Evolutionary conservation across 2,329 filamentous ascomycete genomes (phyloP).

Genomic region (Cercospora zeina): DNA sequence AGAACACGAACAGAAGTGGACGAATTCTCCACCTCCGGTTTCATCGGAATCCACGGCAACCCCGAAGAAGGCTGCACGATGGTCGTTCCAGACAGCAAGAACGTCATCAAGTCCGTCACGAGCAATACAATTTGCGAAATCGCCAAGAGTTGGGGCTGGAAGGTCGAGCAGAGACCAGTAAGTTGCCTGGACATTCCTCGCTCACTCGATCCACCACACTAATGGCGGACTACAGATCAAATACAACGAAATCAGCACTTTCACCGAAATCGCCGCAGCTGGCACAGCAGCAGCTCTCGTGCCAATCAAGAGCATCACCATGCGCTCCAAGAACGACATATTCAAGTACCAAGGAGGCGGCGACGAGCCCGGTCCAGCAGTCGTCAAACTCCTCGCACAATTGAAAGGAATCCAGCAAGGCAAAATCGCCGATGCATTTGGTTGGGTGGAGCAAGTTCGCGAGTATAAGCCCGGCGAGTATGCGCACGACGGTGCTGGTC

Average conservation of each 20-base stretch:
- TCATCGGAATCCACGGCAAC: conserved; percentile 73
- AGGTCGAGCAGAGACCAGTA: conserved; percentile 72
- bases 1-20: conserved; percentile 81
- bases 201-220: background rate
- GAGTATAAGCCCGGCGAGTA: conserved; percentile 42
- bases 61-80: conserved; percentile 61
- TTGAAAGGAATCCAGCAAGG: conserved; percentile 86
- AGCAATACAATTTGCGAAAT: conserved; percentile 76
- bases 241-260: conserved; percentile 62
- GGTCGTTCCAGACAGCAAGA: conserved; percentile 82
- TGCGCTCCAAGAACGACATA: conserved; percentile 59
- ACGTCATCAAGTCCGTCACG: conserved; percentile 85
- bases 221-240: conserved; percentile 54
- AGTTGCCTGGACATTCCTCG: conserved; percentile 35
- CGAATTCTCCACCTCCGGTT: conserved; percentile 93
- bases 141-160: conserved; percentile 76
- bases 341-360: conserved; percentile 58
- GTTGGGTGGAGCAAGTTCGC: conserved; percentile 62
- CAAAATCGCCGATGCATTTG: conserved; percentile 72
- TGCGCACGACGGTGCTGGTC: conserved; percentile 27
- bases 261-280: conserved; percentile 83
- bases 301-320: conserved; percentile 86
- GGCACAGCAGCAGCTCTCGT: conserved; percentile 90
- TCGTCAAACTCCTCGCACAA: conserved; percentile 68
- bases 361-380: conserved; percentile 72